Base-by-base conservation (phyloP, 2,329 filamentous ascomycete species). In the Nemania sp. region DNA sequence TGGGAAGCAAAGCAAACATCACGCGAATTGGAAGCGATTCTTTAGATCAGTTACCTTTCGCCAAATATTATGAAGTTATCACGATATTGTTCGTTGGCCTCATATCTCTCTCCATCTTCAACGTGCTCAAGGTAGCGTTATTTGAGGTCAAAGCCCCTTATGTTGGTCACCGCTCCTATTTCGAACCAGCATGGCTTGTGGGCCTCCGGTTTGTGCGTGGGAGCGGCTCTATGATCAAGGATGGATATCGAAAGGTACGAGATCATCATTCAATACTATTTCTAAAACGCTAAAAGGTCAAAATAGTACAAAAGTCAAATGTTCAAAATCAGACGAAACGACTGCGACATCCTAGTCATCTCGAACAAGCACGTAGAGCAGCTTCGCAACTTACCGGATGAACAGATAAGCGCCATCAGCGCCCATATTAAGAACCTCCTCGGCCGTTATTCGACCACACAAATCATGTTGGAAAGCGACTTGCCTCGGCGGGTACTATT, bases 361-460 rank as follows among this genome's bases (percentile, higher is more conserved):
- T 24, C 61, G 0, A 49, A 64, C 29, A 49, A 38, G 27, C n/a
- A 64, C 15, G 24, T 51, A 4, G 26, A 64, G 1, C n/a, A 64
- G 5, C 53, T 64, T 15, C 52, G 61, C 2, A 57, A 29, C 38
- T 0, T 64, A n/a, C 53, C 61, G 0, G 61, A 57, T 2, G 59
- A 62, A 2, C 32, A 32, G 13, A 11, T 62, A 7, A 62, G 49
- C 22, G 24, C 47, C 10, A 62, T 62, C 18, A 20, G 43, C 2
- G 58, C 58, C 26, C 58, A 62, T 47, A 43, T 62, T 47, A 62
- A 62, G 49, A 62, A 62, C 13, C 13, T 62, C 11, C 27, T 26
- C 8, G 58, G 58, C n/a, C 18, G 29, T 24, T 20, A 32, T 8
- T 22, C 58, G 11, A 41, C 27, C 1, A 35, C 24, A 11, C 22